A percentile compares a stretch with the other conserved stretches of the same genome.
Evolutionary conservation across 441 rosid genomes (phyloP).

Genomic region (Erysimum pusillum): DNA sequence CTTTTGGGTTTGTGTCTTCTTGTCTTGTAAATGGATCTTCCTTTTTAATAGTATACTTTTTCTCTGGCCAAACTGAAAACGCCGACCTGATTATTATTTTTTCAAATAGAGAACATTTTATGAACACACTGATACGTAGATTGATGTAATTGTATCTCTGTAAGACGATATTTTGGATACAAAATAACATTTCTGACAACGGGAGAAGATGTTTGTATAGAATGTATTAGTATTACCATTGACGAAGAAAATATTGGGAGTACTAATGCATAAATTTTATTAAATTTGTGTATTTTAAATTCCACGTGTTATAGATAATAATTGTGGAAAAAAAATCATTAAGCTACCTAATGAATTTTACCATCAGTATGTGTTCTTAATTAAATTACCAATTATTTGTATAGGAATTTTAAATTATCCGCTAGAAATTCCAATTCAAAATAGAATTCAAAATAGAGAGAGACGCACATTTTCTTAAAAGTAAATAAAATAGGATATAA

Average conservation of each 20-base stretch:
- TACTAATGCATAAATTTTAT: no score
- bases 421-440: neutral
- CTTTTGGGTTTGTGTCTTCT: slow-evolving; percentile 51
- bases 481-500: neutral
- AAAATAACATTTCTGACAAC: neutral
- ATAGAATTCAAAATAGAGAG: neutral
- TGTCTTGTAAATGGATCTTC: slow-evolving; percentile 63
- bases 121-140: slow-evolving; percentile 18
- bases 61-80: slow-evolving; percentile 30
- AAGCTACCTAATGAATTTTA: neutral
- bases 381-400: neutral
- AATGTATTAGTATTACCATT: neutral
- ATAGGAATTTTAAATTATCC: neutral
- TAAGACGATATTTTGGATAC: neutral
- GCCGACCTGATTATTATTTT: slow-evolving; percentile 33
- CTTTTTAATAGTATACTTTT: slow-evolving; percentile 57
- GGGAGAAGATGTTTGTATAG: neutral
- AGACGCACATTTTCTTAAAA: neutral
- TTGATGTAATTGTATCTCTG: neutral
- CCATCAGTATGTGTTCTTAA: neutral
- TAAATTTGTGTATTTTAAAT: no score
- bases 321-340: neutral
- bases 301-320: neutral
- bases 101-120: neutral
- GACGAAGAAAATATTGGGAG: no score